Conservation (phyloP, 2,329 filamentous ascomycete species). For the Ophiostoma montium region DNA sequence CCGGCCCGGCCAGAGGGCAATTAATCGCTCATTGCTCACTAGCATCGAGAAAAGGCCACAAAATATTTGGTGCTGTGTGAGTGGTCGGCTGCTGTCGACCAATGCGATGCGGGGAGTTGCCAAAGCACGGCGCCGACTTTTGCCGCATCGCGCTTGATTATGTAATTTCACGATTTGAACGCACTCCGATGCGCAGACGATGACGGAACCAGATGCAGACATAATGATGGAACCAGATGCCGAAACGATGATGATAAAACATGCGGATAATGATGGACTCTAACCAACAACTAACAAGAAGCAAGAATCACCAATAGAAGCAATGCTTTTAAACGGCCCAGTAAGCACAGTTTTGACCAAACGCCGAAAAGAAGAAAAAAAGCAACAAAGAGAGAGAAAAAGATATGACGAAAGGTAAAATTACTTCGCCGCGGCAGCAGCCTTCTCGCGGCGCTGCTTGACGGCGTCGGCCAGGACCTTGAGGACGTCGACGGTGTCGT, state of each 20-base stretch:
- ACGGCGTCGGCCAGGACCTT: conserved; percentile 69
- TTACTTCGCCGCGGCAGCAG: neutral
- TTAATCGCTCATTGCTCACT: conserved; percentile 12
- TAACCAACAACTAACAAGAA: no score
- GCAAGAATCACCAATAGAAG: neutral
- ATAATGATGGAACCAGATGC: neutral
- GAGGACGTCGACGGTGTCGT: conserved; percentile 70
- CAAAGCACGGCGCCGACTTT: conserved; percentile 8
- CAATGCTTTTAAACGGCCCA: neutral
- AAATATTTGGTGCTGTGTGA: neutral
- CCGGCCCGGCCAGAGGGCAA: conserved; percentile 8
- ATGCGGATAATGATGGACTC: no score
- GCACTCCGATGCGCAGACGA: no score
- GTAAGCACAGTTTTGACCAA: neutral
- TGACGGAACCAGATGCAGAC: no score
- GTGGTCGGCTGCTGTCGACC: conserved; percentile 2
- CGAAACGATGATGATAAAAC: neutral
- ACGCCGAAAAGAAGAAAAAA: neutral
- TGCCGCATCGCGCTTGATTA: neutral
- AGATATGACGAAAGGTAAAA: neutral
- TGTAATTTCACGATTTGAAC: neutral
- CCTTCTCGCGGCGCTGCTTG: conserved; percentile 48
- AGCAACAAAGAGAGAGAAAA: neutral
- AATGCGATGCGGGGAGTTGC: conserved; percentile 2
- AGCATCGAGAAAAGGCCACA: neutral